These are phyloP conservation scores for Pythium rishiriense DNA, from an alignment of 352 stramenopile species.

Conservation along the genomic window DNA sequence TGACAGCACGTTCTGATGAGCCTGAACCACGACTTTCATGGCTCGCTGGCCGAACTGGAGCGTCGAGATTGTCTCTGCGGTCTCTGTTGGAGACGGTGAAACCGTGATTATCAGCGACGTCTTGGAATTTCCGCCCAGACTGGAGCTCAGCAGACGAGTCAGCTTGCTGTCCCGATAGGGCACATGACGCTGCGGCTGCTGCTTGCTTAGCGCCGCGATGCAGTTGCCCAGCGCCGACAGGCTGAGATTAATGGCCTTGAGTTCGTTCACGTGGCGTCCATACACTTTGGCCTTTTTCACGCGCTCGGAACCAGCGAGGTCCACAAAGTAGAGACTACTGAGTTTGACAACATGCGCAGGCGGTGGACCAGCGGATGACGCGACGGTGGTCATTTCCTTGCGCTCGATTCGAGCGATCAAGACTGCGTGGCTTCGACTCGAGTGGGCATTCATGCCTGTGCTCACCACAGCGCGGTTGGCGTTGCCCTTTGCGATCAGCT, in stretches of 20 bases:
- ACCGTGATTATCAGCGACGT: conserved; percentile 67
- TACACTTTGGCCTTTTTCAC: conserved; percentile 67
- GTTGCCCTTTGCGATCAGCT: conserved; percentile 48
- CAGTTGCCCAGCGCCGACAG: conserved; percentile 76
- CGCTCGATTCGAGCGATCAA: conserved; percentile 85
- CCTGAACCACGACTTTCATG: conserved; percentile 65
- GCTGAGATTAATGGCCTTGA: conserved; percentile 76
- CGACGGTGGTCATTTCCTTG: conserved; percentile 30
- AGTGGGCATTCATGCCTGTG: conserved; percentile 88
- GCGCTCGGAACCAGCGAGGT: conserved; percentile 69
- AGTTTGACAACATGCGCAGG: conserved; percentile 44
- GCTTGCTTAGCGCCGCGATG: conserved; percentile 65
- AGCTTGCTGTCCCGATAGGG: conserved; percentile 80
- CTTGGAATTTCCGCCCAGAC: conserved; percentile 75
- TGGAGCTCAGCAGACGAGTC: conserved; percentile 65
- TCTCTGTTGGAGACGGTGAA: conserved; percentile 45
- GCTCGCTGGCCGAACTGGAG: conserved; percentile 75
- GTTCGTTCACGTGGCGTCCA: conserved; percentile 59
- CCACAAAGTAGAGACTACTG: conserved; percentile 68
- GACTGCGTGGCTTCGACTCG: conserved; percentile 84
- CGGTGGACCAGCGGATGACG: conserved; percentile 6
- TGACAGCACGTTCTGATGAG: conserved; percentile 59
- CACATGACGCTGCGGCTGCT: conserved; percentile 47
- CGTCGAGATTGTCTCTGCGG: conserved; percentile 60
- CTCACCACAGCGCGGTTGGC: conserved; percentile 74